A percentile compares a stretch with the other conserved stretches of the same genome.
These are phyloP conservation scores for Endogone sp. DNA, from an alignment of 192 early-diverging fungal genomes.

Conservation along the genomic window DNA sequence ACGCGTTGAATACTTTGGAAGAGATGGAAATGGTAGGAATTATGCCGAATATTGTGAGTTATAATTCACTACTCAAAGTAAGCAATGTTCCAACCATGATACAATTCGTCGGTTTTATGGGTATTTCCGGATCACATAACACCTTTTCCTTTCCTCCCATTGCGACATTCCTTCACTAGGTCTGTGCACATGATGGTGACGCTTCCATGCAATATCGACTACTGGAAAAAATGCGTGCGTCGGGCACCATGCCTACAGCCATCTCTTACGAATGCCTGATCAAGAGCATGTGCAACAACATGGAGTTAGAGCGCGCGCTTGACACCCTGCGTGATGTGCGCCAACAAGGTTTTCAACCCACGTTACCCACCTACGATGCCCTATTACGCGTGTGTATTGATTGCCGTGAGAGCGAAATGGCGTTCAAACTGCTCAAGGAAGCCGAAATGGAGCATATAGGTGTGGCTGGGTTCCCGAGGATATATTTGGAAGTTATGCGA, in stretches of 20 bases:
- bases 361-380: conserved; percentile 17
- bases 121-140: neutral
- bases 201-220: conserved; percentile 2
- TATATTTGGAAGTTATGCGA: conserved; percentile 36
- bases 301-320: conserved; percentile 31
- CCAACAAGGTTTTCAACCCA: conserved; percentile 22
- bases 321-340: conserved; percentile 40
- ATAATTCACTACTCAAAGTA: conserved; percentile 39
- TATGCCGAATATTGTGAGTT: conserved; percentile 29
- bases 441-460: conserved; percentile 31
- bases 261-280: conserved; percentile 35
- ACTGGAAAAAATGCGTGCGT: conserved; percentile 4
- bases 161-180: no score
- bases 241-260: neutral
- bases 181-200: neutral
- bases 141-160: neutral
- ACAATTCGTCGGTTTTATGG: neutral
- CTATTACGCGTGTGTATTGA: conserved; percentile 30
- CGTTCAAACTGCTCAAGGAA: conserved; percentile 37
- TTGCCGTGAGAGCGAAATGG: conserved; percentile 23
- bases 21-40: conserved; percentile 30
- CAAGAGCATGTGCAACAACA: conserved; percentile 22
- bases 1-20: conserved; percentile 23
- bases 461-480: conserved; percentile 23
- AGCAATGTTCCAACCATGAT: neutral